Conservation (phyloP, 768 basidiomycete genomes). For the Leccinum aurantiacum region DNA sequence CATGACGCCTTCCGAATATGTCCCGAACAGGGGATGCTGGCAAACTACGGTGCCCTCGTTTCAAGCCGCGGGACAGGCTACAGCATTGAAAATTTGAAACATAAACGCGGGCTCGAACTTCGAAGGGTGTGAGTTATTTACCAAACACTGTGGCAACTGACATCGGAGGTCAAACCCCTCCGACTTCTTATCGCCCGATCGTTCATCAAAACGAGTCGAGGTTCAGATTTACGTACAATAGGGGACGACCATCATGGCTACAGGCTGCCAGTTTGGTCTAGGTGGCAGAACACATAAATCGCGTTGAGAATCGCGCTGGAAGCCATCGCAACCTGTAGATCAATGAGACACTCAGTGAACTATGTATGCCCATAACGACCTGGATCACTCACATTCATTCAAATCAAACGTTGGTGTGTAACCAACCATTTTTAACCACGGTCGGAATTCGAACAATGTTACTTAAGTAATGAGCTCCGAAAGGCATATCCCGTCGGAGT, state of each 20-base stretch:
- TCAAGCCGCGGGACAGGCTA: slow-evolving; percentile 1
- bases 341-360: not conserved
- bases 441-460: not conserved
- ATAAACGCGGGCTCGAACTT: not conserved
- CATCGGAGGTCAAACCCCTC: slow-evolving; percentile 24
- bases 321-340: not conserved
- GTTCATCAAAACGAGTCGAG: not conserved
- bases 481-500: not conserved
- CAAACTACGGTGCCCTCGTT: slow-evolving; percentile 5
- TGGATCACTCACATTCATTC: not conserved
- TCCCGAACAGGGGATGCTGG: not conserved
- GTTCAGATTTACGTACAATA: not conserved
- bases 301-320: not conserved
- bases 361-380: not conserved
- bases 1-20: slow-evolving; percentile 5
- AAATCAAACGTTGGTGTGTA: not conserved
- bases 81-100: not conserved
- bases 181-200: slow-evolving; percentile 25
- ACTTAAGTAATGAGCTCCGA: not conserved
- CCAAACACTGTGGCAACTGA: slow-evolving; percentile 7
- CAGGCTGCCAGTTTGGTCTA: not conserved
- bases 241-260: not conserved
- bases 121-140: not conserved
- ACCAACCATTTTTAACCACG: not conserved
- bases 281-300: not conserved